Conservation (phyloP, 352 stramenopile species). For the Phytopythium sindhum region DNA sequence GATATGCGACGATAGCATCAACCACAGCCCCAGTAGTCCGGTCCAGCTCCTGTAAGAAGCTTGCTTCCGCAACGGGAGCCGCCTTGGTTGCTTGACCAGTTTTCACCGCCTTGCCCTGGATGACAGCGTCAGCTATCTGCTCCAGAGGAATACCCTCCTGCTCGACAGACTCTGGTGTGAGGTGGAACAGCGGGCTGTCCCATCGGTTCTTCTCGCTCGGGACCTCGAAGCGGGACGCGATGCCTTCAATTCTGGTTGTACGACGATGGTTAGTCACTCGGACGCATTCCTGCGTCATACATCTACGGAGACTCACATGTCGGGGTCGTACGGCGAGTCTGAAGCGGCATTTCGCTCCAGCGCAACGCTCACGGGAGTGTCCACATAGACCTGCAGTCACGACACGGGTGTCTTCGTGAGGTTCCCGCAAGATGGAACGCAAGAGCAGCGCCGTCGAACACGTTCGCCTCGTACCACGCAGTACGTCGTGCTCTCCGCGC, state of each 20-base stretch:
- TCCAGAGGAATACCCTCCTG: conserved; percentile 36
- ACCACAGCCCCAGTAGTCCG: conserved; percentile 51
- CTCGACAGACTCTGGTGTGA: conserved; percentile 46
- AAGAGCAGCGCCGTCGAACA: neutral
- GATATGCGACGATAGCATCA: conserved; percentile 51
- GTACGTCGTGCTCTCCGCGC: conserved; percentile 88
- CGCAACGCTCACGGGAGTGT: conserved; percentile 58
- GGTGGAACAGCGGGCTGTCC: conserved; percentile 87
- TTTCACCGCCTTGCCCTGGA: conserved; percentile 63
- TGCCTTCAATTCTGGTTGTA: conserved; percentile 65
- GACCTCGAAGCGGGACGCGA: conserved; percentile 88
- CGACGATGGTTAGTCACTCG: neutral
- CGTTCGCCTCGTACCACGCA: conserved; percentile 56
- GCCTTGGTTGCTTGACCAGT: conserved; percentile 64
- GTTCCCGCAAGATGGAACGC: neutral
- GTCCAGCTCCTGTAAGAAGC: conserved; percentile 73
- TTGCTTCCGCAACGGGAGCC: conserved; percentile 55
- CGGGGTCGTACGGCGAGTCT: conserved; percentile 35
- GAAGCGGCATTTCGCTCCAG: conserved; percentile 48
- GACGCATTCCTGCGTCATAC: neutral
- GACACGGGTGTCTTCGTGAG: neutral
- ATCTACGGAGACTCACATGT: conserved; percentile 31
- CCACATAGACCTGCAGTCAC: conserved; percentile 52
- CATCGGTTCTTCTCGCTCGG: conserved; percentile 92
- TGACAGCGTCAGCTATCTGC: conserved; percentile 51